phyloP scores from a whole-genome alignment of 164 flowering plant genomes.

The Nymphaea colorata region DNA sequence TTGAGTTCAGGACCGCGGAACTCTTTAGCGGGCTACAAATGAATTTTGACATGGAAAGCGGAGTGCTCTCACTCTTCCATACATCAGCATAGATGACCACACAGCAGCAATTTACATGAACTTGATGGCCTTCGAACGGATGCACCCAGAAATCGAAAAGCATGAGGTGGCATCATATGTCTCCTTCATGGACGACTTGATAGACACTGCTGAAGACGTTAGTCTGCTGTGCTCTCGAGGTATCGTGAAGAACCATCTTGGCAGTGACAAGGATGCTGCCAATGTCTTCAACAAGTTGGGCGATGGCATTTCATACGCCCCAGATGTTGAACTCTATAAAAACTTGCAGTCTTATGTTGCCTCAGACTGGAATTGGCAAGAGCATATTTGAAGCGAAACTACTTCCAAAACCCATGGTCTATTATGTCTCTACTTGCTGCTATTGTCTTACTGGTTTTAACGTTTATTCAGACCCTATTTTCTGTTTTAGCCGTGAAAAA shows the following conservation, averaged over 20 bases:
- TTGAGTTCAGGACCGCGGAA: constrained; percentile 26
- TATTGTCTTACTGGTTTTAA: too few species aligned
- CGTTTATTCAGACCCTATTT: too few species aligned
- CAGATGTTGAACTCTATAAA: too few species aligned
- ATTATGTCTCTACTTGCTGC: too few species aligned
- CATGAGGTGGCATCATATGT: constrained; percentile 36
- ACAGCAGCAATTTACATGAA: constrained; percentile 34
- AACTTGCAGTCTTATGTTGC: too few species aligned
- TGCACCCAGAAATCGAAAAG: constrained; percentile 18
- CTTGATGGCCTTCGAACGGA: constrained; percentile 46
- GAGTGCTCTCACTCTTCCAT: constrained; percentile 41
- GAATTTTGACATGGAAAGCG: constrained; percentile 20
- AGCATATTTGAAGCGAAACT: too few species aligned
- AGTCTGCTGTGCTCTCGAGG: constrained; percentile 23
- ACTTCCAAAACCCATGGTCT: too few species aligned
- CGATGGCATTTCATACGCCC: too few species aligned
- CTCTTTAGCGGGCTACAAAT: constrained; percentile 27
- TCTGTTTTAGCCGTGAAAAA: too few species aligned
- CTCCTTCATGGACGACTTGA: constrained; percentile 48
- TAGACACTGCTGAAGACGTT: constrained; percentile 37
- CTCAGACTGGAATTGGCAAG: too few species aligned
- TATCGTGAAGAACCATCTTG: constrained; percentile 15
- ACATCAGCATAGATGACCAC: constrained; percentile 29
- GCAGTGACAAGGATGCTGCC: too few species aligned
- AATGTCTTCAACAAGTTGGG: too few species aligned